These are phyloP conservation scores for Helicocarpus griseus DNA, from an alignment of 2,329 filamentous ascomycete species.

Conservation along the genomic window DNA sequence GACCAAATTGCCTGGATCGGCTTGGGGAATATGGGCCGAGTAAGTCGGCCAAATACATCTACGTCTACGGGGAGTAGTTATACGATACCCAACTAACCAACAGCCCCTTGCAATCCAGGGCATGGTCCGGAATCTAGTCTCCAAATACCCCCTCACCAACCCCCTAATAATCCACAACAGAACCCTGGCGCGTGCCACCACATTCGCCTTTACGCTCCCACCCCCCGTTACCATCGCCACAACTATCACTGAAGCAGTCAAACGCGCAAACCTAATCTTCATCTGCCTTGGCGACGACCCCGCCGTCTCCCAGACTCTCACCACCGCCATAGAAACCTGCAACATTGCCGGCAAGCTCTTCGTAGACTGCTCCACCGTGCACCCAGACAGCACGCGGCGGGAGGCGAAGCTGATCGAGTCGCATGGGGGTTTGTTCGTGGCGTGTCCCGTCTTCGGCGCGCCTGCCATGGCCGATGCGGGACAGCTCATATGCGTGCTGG, in stretches of 20 bases:
- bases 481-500: constrained; percentile 62
- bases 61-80: not conserved
- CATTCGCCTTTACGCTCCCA: constrained; percentile 53
- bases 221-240: constrained; percentile 53
- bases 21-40: constrained; percentile 19
- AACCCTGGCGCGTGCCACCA: constrained; percentile 54
- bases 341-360: constrained; percentile 64
- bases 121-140: constrained; percentile 74
- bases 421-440: constrained; percentile 63
- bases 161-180: constrained; percentile 76
- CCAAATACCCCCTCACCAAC: constrained; percentile 61
- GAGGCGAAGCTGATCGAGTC: constrained; percentile 49
- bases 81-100: not conserved
- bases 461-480: constrained; percentile 48
- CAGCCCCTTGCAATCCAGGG: constrained; percentile 43
- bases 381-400: constrained; percentile 67
- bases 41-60: constrained; percentile 6
- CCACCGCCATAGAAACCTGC: constrained; percentile 42
- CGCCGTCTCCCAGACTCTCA: constrained; percentile 56
- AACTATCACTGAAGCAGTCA: constrained; percentile 56
- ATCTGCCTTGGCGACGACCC: constrained; percentile 69
- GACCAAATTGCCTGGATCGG: constrained; percentile 16
- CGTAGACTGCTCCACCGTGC: constrained; percentile 79
- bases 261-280: constrained; percentile 68
- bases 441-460: constrained; percentile 47